Conservation (phyloP, 352 stramenopile genomes). For the Phytopythium mirpurense region DNA sequence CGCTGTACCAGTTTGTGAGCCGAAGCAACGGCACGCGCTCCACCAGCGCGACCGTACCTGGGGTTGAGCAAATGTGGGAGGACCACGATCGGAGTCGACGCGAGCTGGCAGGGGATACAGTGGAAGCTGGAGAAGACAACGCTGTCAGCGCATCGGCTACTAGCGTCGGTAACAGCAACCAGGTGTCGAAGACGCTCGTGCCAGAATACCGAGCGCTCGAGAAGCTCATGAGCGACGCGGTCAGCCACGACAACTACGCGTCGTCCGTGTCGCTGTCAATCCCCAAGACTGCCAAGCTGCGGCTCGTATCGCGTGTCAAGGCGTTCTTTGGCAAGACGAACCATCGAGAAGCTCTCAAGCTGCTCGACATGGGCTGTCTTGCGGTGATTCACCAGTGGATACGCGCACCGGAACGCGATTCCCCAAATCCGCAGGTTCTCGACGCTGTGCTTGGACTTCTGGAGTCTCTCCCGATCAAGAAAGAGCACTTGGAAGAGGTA, state of each 20-base stretch:
- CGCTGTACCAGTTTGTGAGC: conserved; percentile 28
- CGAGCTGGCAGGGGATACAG: conserved; percentile 23
- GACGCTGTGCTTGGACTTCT: conserved; percentile 49
- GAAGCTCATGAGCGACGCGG: conserved; percentile 65
- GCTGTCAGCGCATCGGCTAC: conserved; percentile 3
- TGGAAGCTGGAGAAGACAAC: conserved; percentile 7
- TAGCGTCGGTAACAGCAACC: conserved; percentile 13
- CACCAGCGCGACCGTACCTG: conserved; percentile 9
- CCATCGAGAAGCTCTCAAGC: conserved; percentile 35
- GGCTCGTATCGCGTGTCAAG: conserved; percentile 67
- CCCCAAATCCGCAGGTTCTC: conserved; percentile 60
- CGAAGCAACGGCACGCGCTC: conserved; percentile 21
- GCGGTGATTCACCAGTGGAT: conserved; percentile 59
- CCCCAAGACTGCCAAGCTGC: conserved; percentile 69
- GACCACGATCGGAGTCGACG: conserved; percentile 49
- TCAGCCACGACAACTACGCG: conserved; percentile 69
- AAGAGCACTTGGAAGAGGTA: conserved; percentile 61
- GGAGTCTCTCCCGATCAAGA: conserved; percentile 51
- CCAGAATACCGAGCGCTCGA: conserved; percentile 53
- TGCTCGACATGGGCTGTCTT: conserved; percentile 60
- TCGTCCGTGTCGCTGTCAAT: conserved; percentile 69
- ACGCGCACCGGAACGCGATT: conserved; percentile 14
- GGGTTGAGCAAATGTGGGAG: conserved; percentile 53
- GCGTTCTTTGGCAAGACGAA: conserved; percentile 64
- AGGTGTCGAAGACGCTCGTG: conserved; percentile 38